Conservation (phyloP, 257 asterid species). For the Solanum chmielewskii region DNA sequence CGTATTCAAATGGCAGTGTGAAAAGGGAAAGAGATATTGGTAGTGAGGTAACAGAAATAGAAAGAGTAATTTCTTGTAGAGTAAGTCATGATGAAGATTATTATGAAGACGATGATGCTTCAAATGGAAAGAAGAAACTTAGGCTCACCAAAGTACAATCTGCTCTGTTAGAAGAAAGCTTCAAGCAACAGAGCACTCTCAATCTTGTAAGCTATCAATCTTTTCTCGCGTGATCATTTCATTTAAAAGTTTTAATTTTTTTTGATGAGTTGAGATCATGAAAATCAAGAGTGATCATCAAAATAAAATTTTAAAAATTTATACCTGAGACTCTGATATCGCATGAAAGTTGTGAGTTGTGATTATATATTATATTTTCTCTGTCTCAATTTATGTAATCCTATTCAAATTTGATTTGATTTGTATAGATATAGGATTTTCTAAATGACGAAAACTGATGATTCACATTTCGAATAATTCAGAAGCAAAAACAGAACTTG, state of each 20-base stretch:
- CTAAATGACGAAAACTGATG: neutral
- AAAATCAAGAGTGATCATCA: neutral
- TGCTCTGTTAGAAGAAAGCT: conserved; percentile 48
- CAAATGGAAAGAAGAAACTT: conserved; percentile 41
- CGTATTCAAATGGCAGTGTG: conserved; percentile 62
- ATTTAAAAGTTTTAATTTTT: neutral
- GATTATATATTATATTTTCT: neutral
- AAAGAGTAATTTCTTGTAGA: conserved; percentile 34
- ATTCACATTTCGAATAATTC: neutral
- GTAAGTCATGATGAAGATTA: conserved; percentile 24
- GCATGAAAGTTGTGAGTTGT: neutral
- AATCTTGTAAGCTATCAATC: conserved; percentile 33
- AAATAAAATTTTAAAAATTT: neutral
- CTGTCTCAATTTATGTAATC: neutral
- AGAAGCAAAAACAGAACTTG: conserved; percentile 74
- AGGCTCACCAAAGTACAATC: conserved; percentile 51
- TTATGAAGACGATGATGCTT: conserved; percentile 18
- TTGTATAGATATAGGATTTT: neutral
- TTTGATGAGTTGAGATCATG: neutral
- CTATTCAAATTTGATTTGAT: neutral
- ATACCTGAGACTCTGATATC: neutral
- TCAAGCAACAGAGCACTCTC: conserved; percentile 49
- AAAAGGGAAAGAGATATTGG: conserved; percentile 49
- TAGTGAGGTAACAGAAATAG: conserved; percentile 49
- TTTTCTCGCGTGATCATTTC: neutral